Evolutionary conservation across 768 basidiomycete species (phyloP).

Genomic region (Pleurotus giganteus): DNA sequence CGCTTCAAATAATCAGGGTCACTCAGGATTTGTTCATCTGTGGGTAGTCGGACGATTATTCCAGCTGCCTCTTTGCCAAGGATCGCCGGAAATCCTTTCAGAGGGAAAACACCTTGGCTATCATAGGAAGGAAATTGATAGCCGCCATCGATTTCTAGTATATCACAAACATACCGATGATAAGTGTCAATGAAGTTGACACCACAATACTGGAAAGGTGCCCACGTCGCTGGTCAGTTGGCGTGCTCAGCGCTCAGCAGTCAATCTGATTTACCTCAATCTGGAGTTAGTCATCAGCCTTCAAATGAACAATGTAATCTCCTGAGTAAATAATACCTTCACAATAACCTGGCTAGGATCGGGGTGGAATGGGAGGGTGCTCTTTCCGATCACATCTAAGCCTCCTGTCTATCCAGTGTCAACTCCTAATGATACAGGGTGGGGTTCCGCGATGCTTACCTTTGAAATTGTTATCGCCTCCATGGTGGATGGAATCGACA

Average conservation of each 20-base stretch:
- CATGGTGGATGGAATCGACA: slow-evolving; percentile 59
- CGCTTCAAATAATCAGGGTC: slow-evolving; percentile 63
- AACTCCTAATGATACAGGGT: slow-evolving; percentile 30
- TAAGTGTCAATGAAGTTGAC: slow-evolving; percentile 91
- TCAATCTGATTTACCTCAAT: slow-evolving; percentile 21
- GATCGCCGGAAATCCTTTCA: slow-evolving; percentile 55
- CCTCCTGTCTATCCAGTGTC: slow-evolving; percentile 51
- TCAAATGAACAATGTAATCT: neutral
- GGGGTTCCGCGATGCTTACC: slow-evolving; percentile 34
- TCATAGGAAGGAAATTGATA: slow-evolving; percentile 1
- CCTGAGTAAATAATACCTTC: slow-evolving; percentile 26
- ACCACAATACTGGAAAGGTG: slow-evolving; percentile 71
- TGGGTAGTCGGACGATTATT: slow-evolving; percentile 70
- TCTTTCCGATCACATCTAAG: slow-evolving; percentile 72
- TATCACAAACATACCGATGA: slow-evolving; percentile 46
- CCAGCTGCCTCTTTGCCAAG: slow-evolving; percentile 84
- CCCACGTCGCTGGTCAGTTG: too few species aligned
- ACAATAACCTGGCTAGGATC: slow-evolving; percentile 58
- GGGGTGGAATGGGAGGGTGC: slow-evolving; percentile 55
- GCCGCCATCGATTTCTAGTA: neutral
- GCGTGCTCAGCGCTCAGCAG: too few species aligned
- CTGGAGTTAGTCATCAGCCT: neutral
- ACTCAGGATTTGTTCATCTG: slow-evolving; percentile 55
- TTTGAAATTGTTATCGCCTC: slow-evolving; percentile 71
- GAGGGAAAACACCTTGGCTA: slow-evolving; percentile 66